Percentiles rank a stretch among this genome's conserved stretches.
phyloP scores from a whole-genome alignment of 1,139 yeast species.

The Debaryomyces psychrophilus region DNA sequence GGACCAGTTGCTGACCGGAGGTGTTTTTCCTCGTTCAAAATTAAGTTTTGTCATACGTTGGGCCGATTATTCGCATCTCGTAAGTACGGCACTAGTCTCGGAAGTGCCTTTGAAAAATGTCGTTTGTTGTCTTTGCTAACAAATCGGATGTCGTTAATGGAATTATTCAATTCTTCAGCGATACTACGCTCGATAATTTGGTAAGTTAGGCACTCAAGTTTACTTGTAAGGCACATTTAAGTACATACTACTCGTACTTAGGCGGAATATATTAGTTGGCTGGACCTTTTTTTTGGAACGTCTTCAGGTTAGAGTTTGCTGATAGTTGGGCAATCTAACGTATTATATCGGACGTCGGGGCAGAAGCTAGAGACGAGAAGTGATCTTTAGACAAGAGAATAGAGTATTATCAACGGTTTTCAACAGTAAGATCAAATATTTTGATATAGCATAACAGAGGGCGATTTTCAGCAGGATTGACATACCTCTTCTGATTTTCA shows the following conservation, averaged over 20 bases:
- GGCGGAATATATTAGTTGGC: not conserved
- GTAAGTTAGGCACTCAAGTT: not conserved
- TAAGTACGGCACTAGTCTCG: conserved; percentile 1
- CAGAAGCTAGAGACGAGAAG: not conserved
- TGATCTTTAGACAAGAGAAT: not conserved
- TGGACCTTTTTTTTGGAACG: not conserved
- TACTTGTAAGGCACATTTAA: not conserved
- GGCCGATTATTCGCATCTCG: not conserved
- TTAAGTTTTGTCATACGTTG: not conserved
- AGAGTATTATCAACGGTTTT: no score
- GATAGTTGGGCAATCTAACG: not conserved
- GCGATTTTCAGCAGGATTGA: not conserved
- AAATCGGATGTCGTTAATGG: conserved; percentile 5
- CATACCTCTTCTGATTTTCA: conserved; percentile 12
- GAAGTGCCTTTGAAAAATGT: not conserved
- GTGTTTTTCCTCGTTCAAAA: not conserved
- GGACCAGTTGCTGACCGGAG: not conserved
- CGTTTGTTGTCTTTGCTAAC: conserved; percentile 3
- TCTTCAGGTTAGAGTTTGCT: not conserved
- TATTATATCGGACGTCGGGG: not conserved
- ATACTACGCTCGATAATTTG: not conserved
- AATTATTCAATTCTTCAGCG: not conserved
- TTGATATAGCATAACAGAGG: not conserved
- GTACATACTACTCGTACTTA: not conserved
- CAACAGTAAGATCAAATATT: not conserved